phyloP scores from a whole-genome alignment of 2,329 filamentous ascomycete genomes.

The Cercospora beticola region DNA sequence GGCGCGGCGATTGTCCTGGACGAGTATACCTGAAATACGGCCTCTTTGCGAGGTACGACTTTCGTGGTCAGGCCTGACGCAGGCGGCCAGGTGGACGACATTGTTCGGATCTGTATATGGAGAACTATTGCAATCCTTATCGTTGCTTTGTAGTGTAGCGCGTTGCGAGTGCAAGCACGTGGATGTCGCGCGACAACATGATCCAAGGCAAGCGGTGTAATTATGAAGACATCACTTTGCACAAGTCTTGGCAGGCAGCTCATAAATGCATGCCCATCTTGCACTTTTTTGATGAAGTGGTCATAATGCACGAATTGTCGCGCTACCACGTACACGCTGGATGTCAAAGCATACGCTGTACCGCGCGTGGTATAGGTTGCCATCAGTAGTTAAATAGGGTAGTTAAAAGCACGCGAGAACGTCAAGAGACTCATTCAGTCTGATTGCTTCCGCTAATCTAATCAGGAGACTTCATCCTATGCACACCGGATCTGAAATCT shows the following conservation, averaged over 20 bases:
- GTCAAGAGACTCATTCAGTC: too few relatives aligned
- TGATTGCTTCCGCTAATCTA: too few relatives aligned
- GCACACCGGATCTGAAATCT: too few relatives aligned
- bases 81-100: constrained; percentile 28
- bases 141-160: not conserved
- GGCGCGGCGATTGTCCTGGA: constrained; percentile 41
- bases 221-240: not conserved
- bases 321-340: too few relatives aligned
- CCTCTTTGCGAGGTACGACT: constrained; percentile 25
- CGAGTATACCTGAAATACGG: constrained; percentile 25
- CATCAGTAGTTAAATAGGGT: too few relatives aligned
- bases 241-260: not conserved
- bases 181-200: not conserved
- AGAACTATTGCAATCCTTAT: not conserved
- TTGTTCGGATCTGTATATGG: not conserved
- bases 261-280: too few relatives aligned
- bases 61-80: constrained; percentile 27
- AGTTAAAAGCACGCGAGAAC: too few relatives aligned
- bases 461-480: too few relatives aligned
- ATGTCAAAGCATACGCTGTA: too few relatives aligned
- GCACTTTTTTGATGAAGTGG: too few relatives aligned
- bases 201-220: not conserved
- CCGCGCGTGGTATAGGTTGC: too few relatives aligned
- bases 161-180: not conserved
- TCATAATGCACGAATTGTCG: too few relatives aligned